Conservation (phyloP, 1,284 basidiomycete species). For the Ustilago loliicola region DNA sequence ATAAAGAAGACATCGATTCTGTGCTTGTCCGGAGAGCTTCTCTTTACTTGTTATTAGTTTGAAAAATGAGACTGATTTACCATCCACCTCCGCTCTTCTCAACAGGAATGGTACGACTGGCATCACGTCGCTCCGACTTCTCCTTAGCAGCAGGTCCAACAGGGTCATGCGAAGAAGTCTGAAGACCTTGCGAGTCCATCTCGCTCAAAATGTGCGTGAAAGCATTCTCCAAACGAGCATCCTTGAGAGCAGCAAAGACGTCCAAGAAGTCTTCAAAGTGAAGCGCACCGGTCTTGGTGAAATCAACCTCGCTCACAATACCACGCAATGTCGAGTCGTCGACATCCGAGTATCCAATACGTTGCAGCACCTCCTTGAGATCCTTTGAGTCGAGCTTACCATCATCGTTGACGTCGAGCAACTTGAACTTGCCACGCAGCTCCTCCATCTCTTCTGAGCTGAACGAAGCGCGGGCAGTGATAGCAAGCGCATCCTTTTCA, state of each 20-base stretch:
- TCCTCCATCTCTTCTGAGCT: conserved; percentile 64
- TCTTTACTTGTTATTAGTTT: background rate
- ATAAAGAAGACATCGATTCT: background rate
- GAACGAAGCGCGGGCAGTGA: conserved; percentile 58
- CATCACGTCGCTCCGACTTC: conserved; percentile 52
- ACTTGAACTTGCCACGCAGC: conserved; percentile 57
- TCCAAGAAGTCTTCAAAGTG: conserved; percentile 67
- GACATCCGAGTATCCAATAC: conserved; percentile 61
- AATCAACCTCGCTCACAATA: conserved; percentile 64
- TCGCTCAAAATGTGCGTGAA: conserved; percentile 64
- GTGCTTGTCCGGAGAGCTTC: background rate
- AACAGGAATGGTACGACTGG: conserved; percentile 61
- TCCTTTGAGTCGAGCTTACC: conserved; percentile 63
- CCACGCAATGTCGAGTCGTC: conserved; percentile 58
- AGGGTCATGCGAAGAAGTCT: conserved; percentile 47
- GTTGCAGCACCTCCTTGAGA: conserved; percentile 59
- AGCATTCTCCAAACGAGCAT: conserved; percentile 59
- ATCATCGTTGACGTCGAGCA: conserved; percentile 62
- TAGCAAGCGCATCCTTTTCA: conserved; percentile 51
- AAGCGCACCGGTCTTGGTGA: conserved; percentile 57
- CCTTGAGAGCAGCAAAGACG: conserved; percentile 64
- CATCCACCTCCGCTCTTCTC: conserved; percentile 66
- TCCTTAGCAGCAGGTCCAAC: conserved; percentile 60
- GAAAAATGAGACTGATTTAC: conserved; percentile 20
- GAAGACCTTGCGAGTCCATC: conserved; percentile 53